phyloP scores from a whole-genome alignment of 495 filamentous ascomycete genomes.

The Sordaria brevicollis region DNA sequence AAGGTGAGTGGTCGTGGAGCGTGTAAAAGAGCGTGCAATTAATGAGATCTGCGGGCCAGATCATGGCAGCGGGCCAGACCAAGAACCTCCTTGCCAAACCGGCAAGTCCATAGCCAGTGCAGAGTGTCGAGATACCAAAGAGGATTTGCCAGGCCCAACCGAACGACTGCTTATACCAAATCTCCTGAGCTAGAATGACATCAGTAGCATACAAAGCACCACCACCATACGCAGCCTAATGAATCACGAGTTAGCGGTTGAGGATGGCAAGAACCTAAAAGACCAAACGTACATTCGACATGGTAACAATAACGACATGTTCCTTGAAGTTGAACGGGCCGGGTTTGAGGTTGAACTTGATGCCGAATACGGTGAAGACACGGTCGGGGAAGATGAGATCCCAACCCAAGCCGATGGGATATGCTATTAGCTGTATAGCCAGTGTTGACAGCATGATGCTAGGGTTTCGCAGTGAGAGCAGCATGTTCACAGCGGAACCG shows the following conservation, averaged over 20 bases:
- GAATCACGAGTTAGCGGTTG: conserved; percentile 5
- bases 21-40: conserved; percentile 57
- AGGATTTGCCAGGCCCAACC: conserved; percentile 58
- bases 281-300: conserved; percentile 45
- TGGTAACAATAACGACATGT: conserved; percentile 67
- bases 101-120: conserved; percentile 63
- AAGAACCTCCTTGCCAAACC: conserved; percentile 56
- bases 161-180: conserved; percentile 26
- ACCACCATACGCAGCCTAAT: conserved; percentile 34
- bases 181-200: conserved; percentile 32
- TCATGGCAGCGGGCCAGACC: conserved; percentile 61
- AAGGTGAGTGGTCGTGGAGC: conserved; percentile 52
- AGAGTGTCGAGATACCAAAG: conserved; percentile 58
- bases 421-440: conserved; percentile 60
- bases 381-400: conserved; percentile 46
- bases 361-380: conserved; percentile 46
- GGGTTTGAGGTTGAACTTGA: conserved; percentile 53
- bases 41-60: conserved; percentile 60
- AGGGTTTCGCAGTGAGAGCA: conserved; percentile 58
- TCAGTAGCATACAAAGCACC: conserved; percentile 39
- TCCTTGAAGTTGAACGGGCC: conserved; percentile 74
- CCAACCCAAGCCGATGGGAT: conserved; percentile 54
- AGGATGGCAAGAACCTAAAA: neutral
- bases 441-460: conserved; percentile 56
- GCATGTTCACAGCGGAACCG: conserved; percentile 59